Evolutionary conservation across 345 rosid species (phyloP).

Genomic region (Dipteronia sinensis): DNA sequence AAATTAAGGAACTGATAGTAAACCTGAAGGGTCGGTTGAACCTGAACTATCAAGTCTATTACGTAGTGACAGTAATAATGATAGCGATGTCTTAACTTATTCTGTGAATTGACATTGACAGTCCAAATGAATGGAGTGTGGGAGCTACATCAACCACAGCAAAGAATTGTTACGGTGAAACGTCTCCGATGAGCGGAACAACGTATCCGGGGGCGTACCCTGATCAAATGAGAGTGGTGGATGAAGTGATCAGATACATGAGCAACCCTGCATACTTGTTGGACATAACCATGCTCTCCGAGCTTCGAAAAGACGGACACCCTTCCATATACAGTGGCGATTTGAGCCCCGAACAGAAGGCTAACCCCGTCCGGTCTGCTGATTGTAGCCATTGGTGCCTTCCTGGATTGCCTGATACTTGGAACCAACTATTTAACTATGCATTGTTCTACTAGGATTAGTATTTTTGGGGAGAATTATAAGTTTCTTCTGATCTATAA

Average conservation of each 20-base stretch:
- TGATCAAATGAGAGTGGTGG: slow-evolving; percentile 67
- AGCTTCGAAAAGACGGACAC: slow-evolving; percentile 82
- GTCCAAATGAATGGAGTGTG: slow-evolving; percentile 79
- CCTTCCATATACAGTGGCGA: slow-evolving; percentile 95
- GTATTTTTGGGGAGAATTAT: background rate
- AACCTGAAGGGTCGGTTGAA: too few species aligned
- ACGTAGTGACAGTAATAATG: background rate
- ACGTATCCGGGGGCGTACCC: slow-evolving; percentile 60
- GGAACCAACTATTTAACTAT: slow-evolving; percentile 83
- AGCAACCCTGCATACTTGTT: slow-evolving; percentile 55
- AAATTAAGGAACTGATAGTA: too few species aligned
- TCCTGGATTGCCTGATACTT: slow-evolving; percentile 95
- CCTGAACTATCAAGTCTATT: too few species aligned
- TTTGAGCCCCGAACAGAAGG: slow-evolving; percentile 59
- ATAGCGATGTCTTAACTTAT: background rate
- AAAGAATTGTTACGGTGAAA: slow-evolving; percentile 83
- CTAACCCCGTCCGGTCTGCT: slow-evolving; percentile 69
- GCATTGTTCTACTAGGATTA: slow-evolving; percentile 47
- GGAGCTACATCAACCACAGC: slow-evolving; percentile 40
- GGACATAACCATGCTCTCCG: slow-evolving; percentile 89
- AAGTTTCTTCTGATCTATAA: background rate
- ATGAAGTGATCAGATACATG: slow-evolving; percentile 59
- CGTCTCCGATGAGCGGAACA: slow-evolving; percentile 56
- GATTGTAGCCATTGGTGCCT: slow-evolving; percentile 99
- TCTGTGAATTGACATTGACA: slow-evolving; percentile 21